Evolutionary conservation across 495 filamentous ascomycete species (phyloP).

Genomic region (Penicillium canariense): DNA sequence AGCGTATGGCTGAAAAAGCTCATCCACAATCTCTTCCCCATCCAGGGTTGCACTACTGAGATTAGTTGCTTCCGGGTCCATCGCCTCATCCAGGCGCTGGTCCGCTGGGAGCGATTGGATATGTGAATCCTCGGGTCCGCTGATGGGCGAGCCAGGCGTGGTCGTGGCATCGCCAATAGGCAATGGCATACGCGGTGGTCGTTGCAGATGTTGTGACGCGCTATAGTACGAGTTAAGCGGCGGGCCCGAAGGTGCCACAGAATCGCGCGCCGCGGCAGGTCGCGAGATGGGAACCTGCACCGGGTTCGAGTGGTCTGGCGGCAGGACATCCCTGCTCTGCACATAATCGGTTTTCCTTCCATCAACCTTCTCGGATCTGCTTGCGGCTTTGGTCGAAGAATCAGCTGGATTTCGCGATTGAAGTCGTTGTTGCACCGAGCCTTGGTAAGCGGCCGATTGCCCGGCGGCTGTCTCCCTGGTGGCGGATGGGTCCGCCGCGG

Average conservation of each 20-base stretch:
- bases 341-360: constrained; percentile 22
- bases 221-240: constrained; percentile 50
- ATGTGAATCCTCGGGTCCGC: constrained; percentile 55
- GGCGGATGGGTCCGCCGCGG: constrained; percentile 42
- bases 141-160: constrained; percentile 81
- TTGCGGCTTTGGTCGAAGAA: constrained; percentile 20
- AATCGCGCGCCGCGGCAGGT: constrained; percentile 31
- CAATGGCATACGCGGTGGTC: constrained; percentile 83
- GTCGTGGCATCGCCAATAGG: constrained; percentile 87
- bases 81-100: constrained; percentile 45
- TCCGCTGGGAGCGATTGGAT: constrained; percentile 50
- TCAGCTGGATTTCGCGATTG: constrained; percentile 38
- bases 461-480: constrained; percentile 43
- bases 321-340: constrained; percentile 22
- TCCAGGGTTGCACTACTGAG: constrained; percentile 70
- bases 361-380: constrained; percentile 25
- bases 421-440: constrained; percentile 38
- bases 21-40: constrained; percentile 76
- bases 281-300: constrained; percentile 50
- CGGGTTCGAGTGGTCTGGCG: constrained; percentile 43
- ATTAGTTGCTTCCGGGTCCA: constrained; percentile 53
- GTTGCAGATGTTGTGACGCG: constrained; percentile 56
- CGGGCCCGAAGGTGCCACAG: constrained; percentile 44
- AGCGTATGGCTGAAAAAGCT: constrained; percentile 58
- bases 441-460: constrained; percentile 36